These are phyloP conservation scores for Alternaria ventricosa DNA, from an alignment of 2,329 filamentous ascomycete species.

Conservation along the genomic window DNA sequence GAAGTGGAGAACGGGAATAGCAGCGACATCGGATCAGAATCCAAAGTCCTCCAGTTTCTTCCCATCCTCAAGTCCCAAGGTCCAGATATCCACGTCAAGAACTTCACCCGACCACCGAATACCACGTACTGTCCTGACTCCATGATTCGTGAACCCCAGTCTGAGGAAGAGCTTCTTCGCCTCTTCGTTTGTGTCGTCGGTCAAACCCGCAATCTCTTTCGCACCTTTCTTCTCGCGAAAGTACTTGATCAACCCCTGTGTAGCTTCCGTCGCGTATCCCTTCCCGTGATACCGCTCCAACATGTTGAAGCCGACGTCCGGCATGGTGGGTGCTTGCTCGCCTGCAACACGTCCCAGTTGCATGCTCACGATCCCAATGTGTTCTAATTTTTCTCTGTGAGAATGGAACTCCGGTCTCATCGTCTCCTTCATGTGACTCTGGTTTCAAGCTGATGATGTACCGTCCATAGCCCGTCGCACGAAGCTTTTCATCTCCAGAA, in stretches of 20 bases:
- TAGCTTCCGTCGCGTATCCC: slow-evolving; percentile 26
- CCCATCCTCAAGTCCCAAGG: slow-evolving; percentile 10
- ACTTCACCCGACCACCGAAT: slow-evolving; percentile 8
- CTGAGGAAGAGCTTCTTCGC: slow-evolving; percentile 19
- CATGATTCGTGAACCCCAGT: slow-evolving; percentile 23
- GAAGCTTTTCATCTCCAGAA: slow-evolving; percentile 9
- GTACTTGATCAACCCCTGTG: slow-evolving; percentile 4
- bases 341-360: slow-evolving; percentile 23
- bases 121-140: slow-evolving; percentile 8
- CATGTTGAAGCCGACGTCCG: slow-evolving; percentile 27
- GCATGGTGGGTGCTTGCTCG: slow-evolving; percentile 11
- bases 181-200: slow-evolving; percentile 15
- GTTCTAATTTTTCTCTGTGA: not conserved
- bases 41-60: slow-evolving; percentile 9
- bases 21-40: not conserved
- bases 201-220: slow-evolving; percentile 15
- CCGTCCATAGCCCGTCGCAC: slow-evolving; percentile 33
- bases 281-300: slow-evolving; percentile 17
- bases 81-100: slow-evolving; percentile 15
- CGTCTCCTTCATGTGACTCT: not conserved
- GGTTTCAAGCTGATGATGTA: slow-evolving; percentile 32
- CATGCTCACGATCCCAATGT: slow-evolving; percentile 27
- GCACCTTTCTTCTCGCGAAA: slow-evolving; percentile 7
- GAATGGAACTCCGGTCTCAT: not conserved
- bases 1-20: not conserved